Base-by-base conservation (phyloP, 1,284 basidiomycete species). In the Ganoderma lucidum region DNA sequence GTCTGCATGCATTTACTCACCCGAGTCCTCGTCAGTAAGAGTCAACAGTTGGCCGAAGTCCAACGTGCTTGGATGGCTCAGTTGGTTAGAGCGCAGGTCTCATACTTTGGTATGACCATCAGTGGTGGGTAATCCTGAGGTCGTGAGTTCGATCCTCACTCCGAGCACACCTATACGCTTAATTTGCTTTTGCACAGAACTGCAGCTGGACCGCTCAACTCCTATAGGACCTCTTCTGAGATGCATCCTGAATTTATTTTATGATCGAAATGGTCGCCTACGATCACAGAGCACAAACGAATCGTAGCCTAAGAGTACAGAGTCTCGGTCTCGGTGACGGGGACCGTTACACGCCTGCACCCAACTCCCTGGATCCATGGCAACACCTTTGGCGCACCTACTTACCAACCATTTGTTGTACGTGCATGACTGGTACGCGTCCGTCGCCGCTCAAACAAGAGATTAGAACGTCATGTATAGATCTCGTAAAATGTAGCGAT, bases 21-120 rank as follows among this genome's bases (percentile, higher is more conserved):
- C 23, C 23, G 23, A 23, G 23, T 23, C 23, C 23, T 23, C 23
- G 23, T 23, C 0, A 23, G 23, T 23, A 23, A 23, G 0, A 23
- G 23, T 1, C 23, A 23, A 23, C 23, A 23, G 23, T 35, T 35
- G 35, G 35, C 8, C 1, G 1, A 44, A 19, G 14, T 10, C 1
- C 1, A 42, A 44, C 28, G 32, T 51, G 71, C 71, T 73, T 70
- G 71, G 71, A 73, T 73, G 71, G 71, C 71, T 72, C 69, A 72
- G 71, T 37, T 72, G 69, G 69, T 68, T 70, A 72, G 71, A 72
- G 71, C 71, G 67, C 71, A 73, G 71, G 69, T 73, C 69, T 70
- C 69, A 70, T 67, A 70, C 64, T 19, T 17, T 0, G 1, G 63
- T 73, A 69, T 70, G 71, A 73, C 71, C 71, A 45, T 51, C 2